phyloP scores from a whole-genome alignment of 768 basidiomycete genomes.

The Phylloporus arenicola region DNA sequence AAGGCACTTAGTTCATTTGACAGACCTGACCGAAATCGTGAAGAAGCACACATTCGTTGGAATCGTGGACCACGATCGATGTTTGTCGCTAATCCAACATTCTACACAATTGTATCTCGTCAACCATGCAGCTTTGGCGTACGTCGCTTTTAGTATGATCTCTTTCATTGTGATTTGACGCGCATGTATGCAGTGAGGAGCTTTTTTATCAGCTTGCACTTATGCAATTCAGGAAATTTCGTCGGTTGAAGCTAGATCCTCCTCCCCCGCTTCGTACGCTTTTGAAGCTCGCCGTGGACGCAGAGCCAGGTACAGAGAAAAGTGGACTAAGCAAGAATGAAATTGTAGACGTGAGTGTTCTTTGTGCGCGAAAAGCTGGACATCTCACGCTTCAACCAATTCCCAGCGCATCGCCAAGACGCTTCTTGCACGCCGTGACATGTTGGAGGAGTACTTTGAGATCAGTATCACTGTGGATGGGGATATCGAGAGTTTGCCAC shows the following conservation, averaged over 20 bases:
- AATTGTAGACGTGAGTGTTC: constrained; percentile 61
- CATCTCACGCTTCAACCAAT: neutral
- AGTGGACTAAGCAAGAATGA: constrained; percentile 52
- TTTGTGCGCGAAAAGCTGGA: neutral
- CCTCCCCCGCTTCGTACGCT: constrained; percentile 68
- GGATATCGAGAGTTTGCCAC: constrained; percentile 68
- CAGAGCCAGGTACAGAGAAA: constrained; percentile 44
- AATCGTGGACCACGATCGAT: constrained; percentile 70
- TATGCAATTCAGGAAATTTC: constrained; percentile 83
- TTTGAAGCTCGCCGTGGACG: constrained; percentile 75
- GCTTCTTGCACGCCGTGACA: constrained; percentile 59
- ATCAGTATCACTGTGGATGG: constrained; percentile 65
- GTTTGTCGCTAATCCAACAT: constrained; percentile 80
- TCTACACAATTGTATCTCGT: constrained; percentile 85
- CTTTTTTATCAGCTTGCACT: constrained; percentile 92
- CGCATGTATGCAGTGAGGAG: constrained; percentile 59
- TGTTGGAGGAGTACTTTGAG: constrained; percentile 92
- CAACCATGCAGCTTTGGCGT: constrained; percentile 83
- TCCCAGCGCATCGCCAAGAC: constrained; percentile 59
- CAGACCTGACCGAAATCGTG: constrained; percentile 80
- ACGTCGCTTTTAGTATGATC: constrained; percentile 25
- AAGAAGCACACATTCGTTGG: constrained; percentile 90
- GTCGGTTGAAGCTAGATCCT: constrained; percentile 75
- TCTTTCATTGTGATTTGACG: neutral
- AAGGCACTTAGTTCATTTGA: neutral